phyloP scores from a whole-genome alignment of 148 eudicot species.

The Rhododendron molle region DNA sequence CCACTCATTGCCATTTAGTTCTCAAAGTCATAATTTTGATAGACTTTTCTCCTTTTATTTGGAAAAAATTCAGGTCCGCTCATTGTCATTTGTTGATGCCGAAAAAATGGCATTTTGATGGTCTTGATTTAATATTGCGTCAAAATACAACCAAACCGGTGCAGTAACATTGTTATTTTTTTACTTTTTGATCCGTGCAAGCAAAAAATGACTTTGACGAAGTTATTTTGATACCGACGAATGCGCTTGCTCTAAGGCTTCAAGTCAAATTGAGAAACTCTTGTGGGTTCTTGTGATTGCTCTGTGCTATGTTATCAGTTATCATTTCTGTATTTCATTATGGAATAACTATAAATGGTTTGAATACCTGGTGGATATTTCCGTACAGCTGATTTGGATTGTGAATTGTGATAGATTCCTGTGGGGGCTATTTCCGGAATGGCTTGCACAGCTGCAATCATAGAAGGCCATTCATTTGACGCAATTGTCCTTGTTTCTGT shows the following conservation, averaged over 20 bases:
- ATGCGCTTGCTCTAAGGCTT: neutral
- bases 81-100: neutral
- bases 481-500: slow-evolving; percentile 6
- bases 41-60: neutral
- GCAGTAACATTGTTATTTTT: neutral
- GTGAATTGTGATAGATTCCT: neutral
- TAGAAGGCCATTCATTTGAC: neutral
- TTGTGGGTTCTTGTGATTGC: neutral
- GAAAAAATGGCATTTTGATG: neutral
- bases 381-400: neutral
- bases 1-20: neutral
- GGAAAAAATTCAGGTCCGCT: neutral
- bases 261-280: neutral
- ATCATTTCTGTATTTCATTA: no score
- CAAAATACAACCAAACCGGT: neutral
- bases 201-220: neutral
- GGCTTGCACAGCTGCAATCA: neutral
- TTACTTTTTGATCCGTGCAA: no score
- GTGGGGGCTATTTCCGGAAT: neutral
- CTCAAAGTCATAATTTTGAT: neutral
- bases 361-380: neutral
- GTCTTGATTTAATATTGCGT: neutral
- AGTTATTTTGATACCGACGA: neutral
- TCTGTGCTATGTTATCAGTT: neutral
- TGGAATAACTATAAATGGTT: neutral